Conservation (phyloP, 352 stramenopile species). For the Globisporangium cystogenes region DNA sequence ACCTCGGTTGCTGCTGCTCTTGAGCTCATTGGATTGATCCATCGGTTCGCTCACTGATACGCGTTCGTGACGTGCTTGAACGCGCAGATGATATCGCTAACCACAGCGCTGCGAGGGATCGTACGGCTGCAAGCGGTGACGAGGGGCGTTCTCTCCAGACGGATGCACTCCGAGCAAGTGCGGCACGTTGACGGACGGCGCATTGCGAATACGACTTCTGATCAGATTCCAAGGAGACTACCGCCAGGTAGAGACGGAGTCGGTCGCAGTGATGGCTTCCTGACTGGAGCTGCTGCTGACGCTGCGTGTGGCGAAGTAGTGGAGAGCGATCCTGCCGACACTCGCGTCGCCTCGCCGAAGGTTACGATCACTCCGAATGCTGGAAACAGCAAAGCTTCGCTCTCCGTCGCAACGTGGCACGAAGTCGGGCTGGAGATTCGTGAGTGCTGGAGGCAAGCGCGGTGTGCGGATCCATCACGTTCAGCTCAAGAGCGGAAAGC, state of each 20-base stretch:
- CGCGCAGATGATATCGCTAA: slow-evolving; percentile 22
- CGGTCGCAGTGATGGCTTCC: not conserved
- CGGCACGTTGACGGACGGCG: not conserved
- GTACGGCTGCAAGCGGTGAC: slow-evolving; percentile 29
- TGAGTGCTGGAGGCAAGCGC: slow-evolving; percentile 16
- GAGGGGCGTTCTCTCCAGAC: slow-evolving; percentile 20
- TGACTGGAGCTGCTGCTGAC: not conserved
- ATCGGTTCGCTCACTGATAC: not conserved
- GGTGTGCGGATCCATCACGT: not conserved
- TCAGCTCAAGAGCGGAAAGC: not conserved
- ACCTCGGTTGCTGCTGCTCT: not conserved
- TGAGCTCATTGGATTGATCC: not conserved
- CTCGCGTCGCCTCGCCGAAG: not conserved
- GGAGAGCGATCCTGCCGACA: not conserved
- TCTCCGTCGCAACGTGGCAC: not conserved
- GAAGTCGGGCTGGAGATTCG: slow-evolving; percentile 24
- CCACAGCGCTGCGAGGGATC: slow-evolving; percentile 19
- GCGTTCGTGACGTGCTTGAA: not conserved
- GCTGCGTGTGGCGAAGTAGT: not conserved
- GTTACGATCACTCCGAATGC: not conserved
- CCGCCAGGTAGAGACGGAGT: not conserved
- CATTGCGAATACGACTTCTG: not conserved
- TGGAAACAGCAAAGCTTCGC: not conserved
- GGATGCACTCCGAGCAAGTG: not conserved
- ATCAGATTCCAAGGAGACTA: not conserved